A percentile compares a stretch with the other conserved stretches of the same genome.
phyloP scores from a whole-genome alignment of 345 rosid genomes.

The Hibiscus trionum region DNA sequence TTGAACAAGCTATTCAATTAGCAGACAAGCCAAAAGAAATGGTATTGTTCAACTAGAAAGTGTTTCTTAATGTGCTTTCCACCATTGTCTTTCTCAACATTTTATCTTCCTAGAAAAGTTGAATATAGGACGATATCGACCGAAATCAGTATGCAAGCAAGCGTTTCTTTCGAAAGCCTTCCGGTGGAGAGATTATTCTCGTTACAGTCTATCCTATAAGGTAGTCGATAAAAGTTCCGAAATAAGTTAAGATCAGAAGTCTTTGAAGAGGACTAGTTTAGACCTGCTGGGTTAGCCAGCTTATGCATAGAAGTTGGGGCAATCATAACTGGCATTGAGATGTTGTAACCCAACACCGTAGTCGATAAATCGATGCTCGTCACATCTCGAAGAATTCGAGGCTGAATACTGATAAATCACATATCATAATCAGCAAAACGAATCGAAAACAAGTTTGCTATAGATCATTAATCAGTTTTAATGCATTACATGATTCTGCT shows the following conservation, averaged over 20 bases:
- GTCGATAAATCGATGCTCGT: constrained; percentile 52
- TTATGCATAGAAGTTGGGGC: constrained; percentile 66
- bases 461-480: neutral
- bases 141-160: neutral
- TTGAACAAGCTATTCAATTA: neutral
- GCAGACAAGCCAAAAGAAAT: neutral
- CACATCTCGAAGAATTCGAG: constrained; percentile 68
- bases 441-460: neutral
- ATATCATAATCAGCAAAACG: neutral
- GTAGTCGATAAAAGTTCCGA: neutral
- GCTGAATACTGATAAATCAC: constrained; percentile 48
- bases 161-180: too few relatives aligned
- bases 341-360: constrained; percentile 40
- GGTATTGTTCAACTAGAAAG: neutral
- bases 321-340: constrained; percentile 66
- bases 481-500: constrained; percentile 44
- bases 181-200: too few relatives aligned
- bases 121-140: neutral
- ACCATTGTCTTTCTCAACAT: neutral
- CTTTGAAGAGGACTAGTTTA: neutral
- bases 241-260: neutral
- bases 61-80: neutral
- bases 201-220: neutral
- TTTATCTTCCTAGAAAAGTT: too few relatives aligned
- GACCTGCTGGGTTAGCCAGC: constrained; percentile 74